Base-by-base conservation (phyloP, 176 grass and related monocot genomes). In the Triticum turgidum region DNA sequence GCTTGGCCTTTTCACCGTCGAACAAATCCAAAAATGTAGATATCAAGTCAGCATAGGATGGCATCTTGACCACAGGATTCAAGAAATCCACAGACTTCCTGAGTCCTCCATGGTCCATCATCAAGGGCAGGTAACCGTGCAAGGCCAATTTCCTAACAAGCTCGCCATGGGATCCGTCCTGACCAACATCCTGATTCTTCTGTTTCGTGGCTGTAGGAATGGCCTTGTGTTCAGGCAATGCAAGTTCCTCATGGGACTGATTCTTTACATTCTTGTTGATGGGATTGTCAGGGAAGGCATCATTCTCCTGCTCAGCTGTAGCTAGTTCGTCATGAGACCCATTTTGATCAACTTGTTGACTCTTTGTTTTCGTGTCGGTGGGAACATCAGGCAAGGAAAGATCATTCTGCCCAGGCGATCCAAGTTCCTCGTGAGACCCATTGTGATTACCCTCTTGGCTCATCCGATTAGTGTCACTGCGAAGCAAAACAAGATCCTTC, bases 61-160 rank as follows among this genome's bases (percentile, higher is more conserved):
- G 54, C 73, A 86, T 64, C 32, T 78, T 79, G 32, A 78, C 54
- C 74, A n/a, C 33, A 63, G 79, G 65, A 79, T 83, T 79, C 54
- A 90, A 59, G 18, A 47, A 90, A 83, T 42, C 44, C 54, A 83
- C 56, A 35, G 77, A 64, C 80, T 83, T 58, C 58, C 42, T 90
- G 20, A 90, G 54, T 44, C 56, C 66, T 44, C 69, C 65, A 52
- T 79, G 41, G 22, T 83, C 65, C 73, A 78, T 29, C 84, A 82
- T 86, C 65, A 34, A 78, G 52, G 79, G 88, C 11, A 70, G 73
- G 73, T 79, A 69, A 33, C 80, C 84, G 2, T 83, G 73, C 56
- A 83, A 83, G 6, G 73, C 73, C 79, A 87, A 44, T 70, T 73
- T 90, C 54, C 61, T n/a, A 18, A 72, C 69, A 15, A 90, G 41